Base-by-base conservation (phyloP, 78 protist genomes). In the Polysphondylium violaceum region DNA sequence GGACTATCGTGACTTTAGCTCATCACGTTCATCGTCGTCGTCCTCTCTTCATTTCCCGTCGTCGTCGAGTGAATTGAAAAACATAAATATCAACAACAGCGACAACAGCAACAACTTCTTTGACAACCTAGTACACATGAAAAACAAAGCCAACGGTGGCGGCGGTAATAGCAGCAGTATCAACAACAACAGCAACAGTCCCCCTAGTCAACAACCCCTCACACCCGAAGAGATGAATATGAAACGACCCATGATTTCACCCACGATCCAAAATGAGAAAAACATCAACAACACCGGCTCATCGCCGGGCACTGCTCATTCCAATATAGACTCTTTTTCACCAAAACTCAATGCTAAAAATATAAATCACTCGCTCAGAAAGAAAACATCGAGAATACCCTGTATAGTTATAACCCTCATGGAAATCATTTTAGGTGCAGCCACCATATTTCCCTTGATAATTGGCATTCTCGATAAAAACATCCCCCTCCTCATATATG, bases 381-480 rank as follows among this genome's bases (percentile, higher is more conserved):
- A 65, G 40, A 65, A 65, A n/a, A 44, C 73, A 8, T 65, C 73
- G 7, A n/a, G 17, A 2, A 38, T 65, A n/a, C 73, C 73, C 31
- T 65, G 73, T 65, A n/a, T 65, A n/a, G 31, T 78, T 35, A 50
- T 78, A 36, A 41, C 50, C 19, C 33, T 65, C 2, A 40, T 78
- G 43, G 76, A 78, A 31, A 14, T 65, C 5, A 1, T 31, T 0
- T 14, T 78, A 64, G 75, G 55, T 0, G 31, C 64, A 8, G 75
- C 74, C 6, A 61, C 75, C 23, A 33, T 78, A 0, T 78, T 60
- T 51, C 88, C 88, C 16, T 50, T 78, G 1, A 64, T 64, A 3
- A 69, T 78, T 33, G 88, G 88, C n/a, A 47, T 78, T 7, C 44
- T 78, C 16, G 36, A 53, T 25, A 27, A 23, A 16, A 44, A 78